These are phyloP conservation scores for Trametes cubensis DNA, from an alignment of 768 basidiomycete species.

Conservation along the genomic window DNA sequence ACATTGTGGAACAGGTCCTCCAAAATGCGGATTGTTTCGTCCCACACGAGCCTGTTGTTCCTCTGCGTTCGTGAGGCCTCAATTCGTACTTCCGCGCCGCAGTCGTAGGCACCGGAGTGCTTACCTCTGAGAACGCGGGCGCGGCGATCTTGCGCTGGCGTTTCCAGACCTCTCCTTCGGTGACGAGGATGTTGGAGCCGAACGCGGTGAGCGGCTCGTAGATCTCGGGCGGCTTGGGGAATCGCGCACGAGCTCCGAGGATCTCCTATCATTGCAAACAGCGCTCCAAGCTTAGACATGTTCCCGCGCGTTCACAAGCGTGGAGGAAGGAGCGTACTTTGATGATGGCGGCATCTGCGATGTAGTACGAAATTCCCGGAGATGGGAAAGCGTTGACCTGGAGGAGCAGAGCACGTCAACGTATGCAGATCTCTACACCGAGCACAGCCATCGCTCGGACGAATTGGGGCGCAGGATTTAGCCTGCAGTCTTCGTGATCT, in stretches of 20 bases:
- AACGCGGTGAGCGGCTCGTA: constrained; percentile 53
- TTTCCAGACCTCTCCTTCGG: constrained; percentile 69
- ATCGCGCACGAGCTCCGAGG: constrained; percentile 48
- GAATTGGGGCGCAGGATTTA: too few relatives aligned
- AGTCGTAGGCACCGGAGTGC: constrained; percentile 2
- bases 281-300: not conserved
- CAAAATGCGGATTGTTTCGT: constrained; percentile 39
- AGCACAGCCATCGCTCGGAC: not conserved
- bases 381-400: constrained; percentile 22
- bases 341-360: constrained; percentile 22
- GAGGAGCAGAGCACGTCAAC: not conserved
- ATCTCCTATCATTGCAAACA: constrained; percentile 46
- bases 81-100: too few relatives aligned
- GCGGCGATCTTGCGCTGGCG: constrained; percentile 62
- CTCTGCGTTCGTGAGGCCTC: constrained; percentile 11
- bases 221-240: constrained; percentile 55
- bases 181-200: constrained; percentile 64
- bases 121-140: constrained; percentile 65
- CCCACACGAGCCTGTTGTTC: constrained; percentile 45
- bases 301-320: not conserved
- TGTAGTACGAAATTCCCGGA: constrained; percentile 3
- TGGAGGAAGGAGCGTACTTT: constrained; percentile 9
- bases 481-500: not conserved
- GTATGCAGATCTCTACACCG: not conserved
- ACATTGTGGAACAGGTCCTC: constrained; percentile 42